Evolutionary conservation across 2,329 filamentous ascomycete species (phyloP), one percentile per base, ranked within the genome.

Genomic region (Penicillium sp.): DNA sequence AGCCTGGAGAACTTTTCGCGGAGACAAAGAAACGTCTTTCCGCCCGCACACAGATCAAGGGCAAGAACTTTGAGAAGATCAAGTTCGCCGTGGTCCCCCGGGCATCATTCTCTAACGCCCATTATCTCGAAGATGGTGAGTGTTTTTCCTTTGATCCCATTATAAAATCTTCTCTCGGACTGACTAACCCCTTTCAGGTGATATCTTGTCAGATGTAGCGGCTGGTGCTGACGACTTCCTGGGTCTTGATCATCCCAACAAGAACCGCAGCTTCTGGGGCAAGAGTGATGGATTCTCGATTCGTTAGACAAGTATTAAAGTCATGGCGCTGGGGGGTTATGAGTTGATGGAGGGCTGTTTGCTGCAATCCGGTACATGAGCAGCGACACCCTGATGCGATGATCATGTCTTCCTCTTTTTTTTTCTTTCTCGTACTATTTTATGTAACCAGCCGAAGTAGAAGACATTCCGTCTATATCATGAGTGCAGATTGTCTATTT

Each of bases 51-150:
- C 93, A 93, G 27, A 88, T 99, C 78, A 97, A 97, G 77, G 96
- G 94, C 75, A 99, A 99, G 81, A 91, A 91, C 64, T 93, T 99
- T 66, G 93, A 99, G 76, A 97, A 97, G 82, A 94, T 99, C 76
- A 97, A 96, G 76, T 97, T 99, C 79, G 90, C 92, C 7, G 77
- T 96, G 33, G 84, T 97, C 51, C 81, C 87, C 73, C 82, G 89
- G 72, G 66, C 77, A 66, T 82, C 86, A 51, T 96, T 90, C 75
- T 86, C 89, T 39, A 91, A 89, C 70, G 89, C 92, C 27, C 83
- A 86, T 59, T 96, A 96, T 77, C 80, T 99, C 47, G 86, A 89
- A 65, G 94, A 97, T 78, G 92, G 93, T 96, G 79, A 81, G 87
- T 74, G 15, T 27, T 21, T 19, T 25, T 36, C 17, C 21, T 19